phyloP scores from a whole-genome alignment of 768 basidiomycete genomes.

The Suillus alpinus region DNA sequence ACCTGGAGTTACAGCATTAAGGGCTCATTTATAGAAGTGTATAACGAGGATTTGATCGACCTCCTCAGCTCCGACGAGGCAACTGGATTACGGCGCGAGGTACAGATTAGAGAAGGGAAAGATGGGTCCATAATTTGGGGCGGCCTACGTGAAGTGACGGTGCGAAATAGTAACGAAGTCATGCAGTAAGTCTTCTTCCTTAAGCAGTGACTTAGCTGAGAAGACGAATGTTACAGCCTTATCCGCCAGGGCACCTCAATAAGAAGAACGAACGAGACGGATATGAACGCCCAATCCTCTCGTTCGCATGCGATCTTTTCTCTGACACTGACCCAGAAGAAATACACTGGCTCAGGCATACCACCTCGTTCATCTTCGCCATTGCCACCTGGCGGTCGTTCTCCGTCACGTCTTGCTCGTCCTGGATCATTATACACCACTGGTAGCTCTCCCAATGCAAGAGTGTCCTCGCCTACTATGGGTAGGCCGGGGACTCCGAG shows the following conservation, averaged over 20 bases:
- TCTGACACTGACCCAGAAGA: slow-evolving; percentile 89
- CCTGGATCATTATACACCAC: slow-evolving; percentile 74
- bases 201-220: slow-evolving; percentile 3
- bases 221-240: slow-evolving; percentile 49
- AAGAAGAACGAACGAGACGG: slow-evolving; percentile 93
- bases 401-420: slow-evolving; percentile 73
- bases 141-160: slow-evolving; percentile 87
- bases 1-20: slow-evolving; percentile 80
- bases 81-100: slow-evolving; percentile 69
- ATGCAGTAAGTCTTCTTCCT: slow-evolving; percentile 68
- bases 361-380: slow-evolving; percentile 79
- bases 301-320: slow-evolving; percentile 99
- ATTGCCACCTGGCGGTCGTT: slow-evolving; percentile 68
- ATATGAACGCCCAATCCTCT: slow-evolving; percentile 98
- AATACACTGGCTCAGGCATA: slow-evolving; percentile 65
- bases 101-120: slow-evolving; percentile 96
- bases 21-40: slow-evolving; percentile 95
- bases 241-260: slow-evolving; percentile 88
- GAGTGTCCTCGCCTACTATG: slow-evolving; percentile 74
- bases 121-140: slow-evolving; percentile 97
- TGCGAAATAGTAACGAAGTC: slow-evolving; percentile 82
- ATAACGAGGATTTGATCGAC: slow-evolving; percentile 99
- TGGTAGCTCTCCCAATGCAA: slow-evolving; percentile 32
- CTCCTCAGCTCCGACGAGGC: slow-evolving; percentile 75
- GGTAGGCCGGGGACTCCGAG: slow-evolving; percentile 79